Evolutionary conservation across 2,329 filamentous ascomycete species (phyloP), one percentile per base, ranked within the genome.

Genomic region (Colletotrichum gloeosporioides): DNA sequence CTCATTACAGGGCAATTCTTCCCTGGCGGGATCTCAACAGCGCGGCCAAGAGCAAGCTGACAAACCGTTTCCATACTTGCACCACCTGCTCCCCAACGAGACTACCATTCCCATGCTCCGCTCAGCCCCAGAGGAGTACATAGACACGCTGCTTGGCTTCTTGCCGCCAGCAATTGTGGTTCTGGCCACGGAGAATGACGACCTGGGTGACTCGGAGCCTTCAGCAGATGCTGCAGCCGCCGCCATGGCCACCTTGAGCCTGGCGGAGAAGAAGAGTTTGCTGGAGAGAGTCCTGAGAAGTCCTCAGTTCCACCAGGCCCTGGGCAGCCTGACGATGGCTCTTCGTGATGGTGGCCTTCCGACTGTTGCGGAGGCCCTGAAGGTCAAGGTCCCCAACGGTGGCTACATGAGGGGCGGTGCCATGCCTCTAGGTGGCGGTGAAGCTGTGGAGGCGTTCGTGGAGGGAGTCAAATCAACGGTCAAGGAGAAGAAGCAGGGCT

Each of bases 371-470:
- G 96, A 98, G 80, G 96, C 96, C 6, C 87, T 99, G 53, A 91
- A 93, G 8, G 91, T 99, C 75, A 92, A 92, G 79, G 92, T 99
- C 25, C 91, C 94, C 81, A 95, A 98, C 82, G 94, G 94, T n/a
- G 96, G 96, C 5, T 94, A 95, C 78, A 90, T 98, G 81, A 90
- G 90, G 77, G 93, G 94, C 71, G 93, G 95, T 8, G 94, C 92
- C 67, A 93, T 98, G 87, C 96, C 96, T 3, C 85, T 98, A 62
- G 96, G 96, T 59, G 96, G 96, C 69, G 95, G 94, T 8, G 94
- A 97, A 80, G 96, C 96, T 15, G 93, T 99, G 3, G 94, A 98
- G 86, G 95, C 95, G 5, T 99, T 99, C 85, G 90, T 99, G 27
- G 92, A 98, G 72, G 97, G 96, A 4, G 93, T 98, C 64, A 97